A percentile compares a stretch with the other conserved stretches of the same genome.
Conservation (phyloP, 164 flowering plant species). For the grape (Vitis vinifera) region ASM3070453v1 NC_081812.1:10234001-10234500, state of each 20-base stretch:
- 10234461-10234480: not conserved
- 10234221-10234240: constrained; percentile 92
- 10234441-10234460: too few relatives aligned
- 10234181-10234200: constrained; percentile 67
- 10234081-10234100: constrained; percentile 63
- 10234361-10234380: constrained; percentile 43
- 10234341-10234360: constrained; percentile 85
- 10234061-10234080: constrained; percentile 88
- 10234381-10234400: too few relatives aligned
- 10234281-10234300: constrained; percentile 83
- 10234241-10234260: constrained; percentile 84
- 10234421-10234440: too few relatives aligned
- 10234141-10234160: constrained; percentile 80
- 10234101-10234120: constrained; percentile 78
- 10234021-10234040: constrained; percentile 69
- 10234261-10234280: constrained; percentile 90
- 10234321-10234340: constrained; percentile 62
- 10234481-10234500: not conserved
- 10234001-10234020: constrained; percentile 58
- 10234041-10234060: constrained; percentile 85
- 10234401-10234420: too few relatives aligned
- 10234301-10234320: constrained; percentile 74
- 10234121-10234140: constrained; percentile 68
- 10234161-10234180: constrained; percentile 69
- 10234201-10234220: constrained; percentile 56